phyloP scores from a whole-genome alignment of 78 protist genomes.

The Chrysochromulina parva region DNA sequence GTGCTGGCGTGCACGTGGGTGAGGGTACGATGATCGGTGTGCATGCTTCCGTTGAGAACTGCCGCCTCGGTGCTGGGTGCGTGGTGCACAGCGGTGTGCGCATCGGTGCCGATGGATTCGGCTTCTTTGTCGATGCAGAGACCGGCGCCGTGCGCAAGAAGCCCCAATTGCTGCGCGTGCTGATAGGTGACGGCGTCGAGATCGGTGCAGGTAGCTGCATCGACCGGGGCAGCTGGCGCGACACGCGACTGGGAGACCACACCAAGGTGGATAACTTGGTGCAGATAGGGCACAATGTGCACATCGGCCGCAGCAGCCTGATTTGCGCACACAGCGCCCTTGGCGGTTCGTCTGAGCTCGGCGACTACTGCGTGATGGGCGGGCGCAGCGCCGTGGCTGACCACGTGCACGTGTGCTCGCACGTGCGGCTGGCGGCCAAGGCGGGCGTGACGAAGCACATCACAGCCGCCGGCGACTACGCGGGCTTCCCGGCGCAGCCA shows the following conservation, averaged over 20 bases:
- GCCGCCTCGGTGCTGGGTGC: background rate
- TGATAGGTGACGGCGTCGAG: background rate
- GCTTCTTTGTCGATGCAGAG: background rate
- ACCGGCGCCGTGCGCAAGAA: background rate
- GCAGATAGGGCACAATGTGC: background rate
- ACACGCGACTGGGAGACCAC: background rate
- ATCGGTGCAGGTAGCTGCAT: background rate
- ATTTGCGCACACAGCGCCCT: background rate
- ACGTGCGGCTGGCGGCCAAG: background rate
- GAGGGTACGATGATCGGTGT: background rate
- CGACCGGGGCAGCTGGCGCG: constrained; percentile 21
- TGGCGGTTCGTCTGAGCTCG: background rate
- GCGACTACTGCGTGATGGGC: background rate
- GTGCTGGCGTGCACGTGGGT: background rate
- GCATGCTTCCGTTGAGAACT: background rate
- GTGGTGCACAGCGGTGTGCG: background rate
- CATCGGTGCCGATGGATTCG: constrained; percentile 22
- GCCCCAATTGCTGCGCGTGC: background rate
- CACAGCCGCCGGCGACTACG: background rate
- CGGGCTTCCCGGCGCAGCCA: background rate
- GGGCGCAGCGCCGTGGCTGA: background rate
- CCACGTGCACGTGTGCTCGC: background rate
- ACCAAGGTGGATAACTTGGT: constrained; percentile 3
- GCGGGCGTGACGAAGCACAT: background rate
- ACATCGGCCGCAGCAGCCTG: background rate